Percentiles rank a stretch among this genome's conserved stretches.
phyloP scores from a whole-genome alignment of 129 eudicot species.

The Ambrosia artemisiifolia region DNA sequence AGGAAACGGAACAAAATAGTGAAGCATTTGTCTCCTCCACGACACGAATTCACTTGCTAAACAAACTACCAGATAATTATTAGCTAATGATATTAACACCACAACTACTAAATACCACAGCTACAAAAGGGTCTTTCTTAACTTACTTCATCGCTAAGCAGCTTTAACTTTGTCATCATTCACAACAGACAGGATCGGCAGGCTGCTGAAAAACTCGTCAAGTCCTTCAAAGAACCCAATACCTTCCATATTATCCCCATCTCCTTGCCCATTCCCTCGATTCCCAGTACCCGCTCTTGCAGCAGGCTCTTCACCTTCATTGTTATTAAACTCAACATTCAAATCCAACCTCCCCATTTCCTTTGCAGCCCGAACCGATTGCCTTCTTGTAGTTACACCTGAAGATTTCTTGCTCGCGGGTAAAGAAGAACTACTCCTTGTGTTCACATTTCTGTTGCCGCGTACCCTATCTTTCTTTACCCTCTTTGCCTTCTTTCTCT shows the following conservation, averaged over 20 bases:
- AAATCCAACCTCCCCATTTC: constrained; percentile 80
- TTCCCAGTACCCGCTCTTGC: constrained; percentile 34
- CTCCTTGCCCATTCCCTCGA: constrained; percentile 47
- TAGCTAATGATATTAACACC: constrained; percentile 3
- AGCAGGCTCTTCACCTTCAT: constrained; percentile 68
- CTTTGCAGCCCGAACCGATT: constrained; percentile 54
- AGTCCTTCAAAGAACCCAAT: constrained; percentile 79
- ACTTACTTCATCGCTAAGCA: constrained; percentile 54
- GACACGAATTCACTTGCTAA: neutral
- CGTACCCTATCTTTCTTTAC: constrained; percentile 24
- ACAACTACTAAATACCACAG: constrained; percentile 26
- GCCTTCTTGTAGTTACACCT: constrained; percentile 48
- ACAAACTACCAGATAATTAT: constrained; percentile 16
- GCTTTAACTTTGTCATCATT: constrained; percentile 77
- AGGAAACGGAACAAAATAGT: neutral
- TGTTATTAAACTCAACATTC: constrained; percentile 75
- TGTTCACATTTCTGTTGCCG: constrained; percentile 24
- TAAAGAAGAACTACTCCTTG: constrained; percentile 23
- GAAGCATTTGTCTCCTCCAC: neutral
- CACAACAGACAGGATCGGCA: constrained; percentile 66
- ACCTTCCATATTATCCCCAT: constrained; percentile 62
- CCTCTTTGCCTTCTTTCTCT: constrained; percentile 35
- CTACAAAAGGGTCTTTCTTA: constrained; percentile 40
- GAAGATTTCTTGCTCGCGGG: constrained; percentile 35
- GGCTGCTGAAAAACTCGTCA: constrained; percentile 69